Percentiles rank a stretch among this genome's conserved stretches.
Conservation (phyloP, 257 asterid genomes). For the Linaria vulgaris region DNA sequence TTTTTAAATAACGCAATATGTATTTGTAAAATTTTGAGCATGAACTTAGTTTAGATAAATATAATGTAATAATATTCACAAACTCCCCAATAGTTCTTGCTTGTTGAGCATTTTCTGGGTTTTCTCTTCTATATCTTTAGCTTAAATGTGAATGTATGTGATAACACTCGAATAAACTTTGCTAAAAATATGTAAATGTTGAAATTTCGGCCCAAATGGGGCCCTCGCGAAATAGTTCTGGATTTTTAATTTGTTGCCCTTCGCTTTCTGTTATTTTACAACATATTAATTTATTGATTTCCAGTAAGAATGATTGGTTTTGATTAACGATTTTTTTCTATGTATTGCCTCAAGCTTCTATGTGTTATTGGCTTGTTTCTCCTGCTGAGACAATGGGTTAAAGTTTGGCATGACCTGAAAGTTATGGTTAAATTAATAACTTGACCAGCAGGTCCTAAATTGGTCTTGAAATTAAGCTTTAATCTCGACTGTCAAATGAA, state of each 20-base stretch:
- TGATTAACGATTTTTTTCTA: neutral
- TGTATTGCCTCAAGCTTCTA: neutral
- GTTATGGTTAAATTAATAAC: neutral
- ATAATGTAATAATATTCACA: no score
- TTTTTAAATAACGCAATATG: no score
- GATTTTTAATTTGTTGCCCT: neutral
- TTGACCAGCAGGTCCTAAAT: slow-evolving; percentile 4
- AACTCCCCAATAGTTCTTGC: no score
- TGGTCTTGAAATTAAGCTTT: slow-evolving; percentile 12
- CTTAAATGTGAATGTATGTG: no score
- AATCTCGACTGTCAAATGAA: no score
- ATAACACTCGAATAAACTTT: no score
- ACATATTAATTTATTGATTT: neutral
- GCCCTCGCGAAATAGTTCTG: neutral
- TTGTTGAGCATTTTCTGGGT: no score
- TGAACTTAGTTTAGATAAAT: no score
- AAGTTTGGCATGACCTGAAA: slow-evolving; percentile 21
- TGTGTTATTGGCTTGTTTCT: neutral
- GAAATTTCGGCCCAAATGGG: neutral
- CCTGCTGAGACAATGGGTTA: neutral
- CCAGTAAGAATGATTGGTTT: neutral
- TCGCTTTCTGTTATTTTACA: neutral
- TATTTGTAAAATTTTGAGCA: no score
- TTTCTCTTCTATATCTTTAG: no score
- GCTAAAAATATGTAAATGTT: no score